Evolutionary conservation across 2,329 filamentous ascomycete genomes (phyloP), one percentile per base, ranked within the genome.

Genomic region (Paramyrothecium roridum): DNA sequence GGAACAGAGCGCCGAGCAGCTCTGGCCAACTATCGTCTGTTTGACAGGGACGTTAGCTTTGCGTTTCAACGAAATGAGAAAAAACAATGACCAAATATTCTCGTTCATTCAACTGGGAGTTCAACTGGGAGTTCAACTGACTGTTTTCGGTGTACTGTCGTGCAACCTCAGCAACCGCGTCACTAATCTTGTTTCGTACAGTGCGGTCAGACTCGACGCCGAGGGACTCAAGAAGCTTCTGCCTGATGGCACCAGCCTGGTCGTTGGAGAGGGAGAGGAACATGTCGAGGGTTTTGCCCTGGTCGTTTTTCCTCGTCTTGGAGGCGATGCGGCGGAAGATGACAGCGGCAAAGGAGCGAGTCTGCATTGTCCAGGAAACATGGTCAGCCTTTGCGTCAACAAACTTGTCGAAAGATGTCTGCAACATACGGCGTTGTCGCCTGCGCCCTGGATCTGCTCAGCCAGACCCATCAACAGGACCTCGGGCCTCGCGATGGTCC

Each of bases 161-260:
- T 48, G 93, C 95, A 57, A 99, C 82, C 75, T 99, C 95, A 22
- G 95, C 95, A 59, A 98, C 90, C n/a, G 93, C 92, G 75, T 99
- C 95, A 65, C 93, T 95, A 69, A 98, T 90, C 75, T 99, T 99
- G 77, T 96, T 95, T 66, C 95, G 84, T 49, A 96, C 90, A 43
- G 84, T 79, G 58, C 86, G 83, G 59, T 89, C 84, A 21, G 83
- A 78, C 76, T 98, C 95, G 58, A 79, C 80, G 56, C 85, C 85
- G 53, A 97, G 80, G 52, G 85, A 86, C 67, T 93, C 84, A 46
- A 98, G 82, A 56, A 98, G 79, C 73, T 93, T 96, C 66, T 89
- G 83, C 63, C 92, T 86, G 66, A 98, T 96, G 50, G 85, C 87
- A 51, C 85, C 79, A 61, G 89, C 87, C 70, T 95, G 88, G 37